Conservation (phyloP, 164 flowering plant genomes). For the Sedum album region DNA sequence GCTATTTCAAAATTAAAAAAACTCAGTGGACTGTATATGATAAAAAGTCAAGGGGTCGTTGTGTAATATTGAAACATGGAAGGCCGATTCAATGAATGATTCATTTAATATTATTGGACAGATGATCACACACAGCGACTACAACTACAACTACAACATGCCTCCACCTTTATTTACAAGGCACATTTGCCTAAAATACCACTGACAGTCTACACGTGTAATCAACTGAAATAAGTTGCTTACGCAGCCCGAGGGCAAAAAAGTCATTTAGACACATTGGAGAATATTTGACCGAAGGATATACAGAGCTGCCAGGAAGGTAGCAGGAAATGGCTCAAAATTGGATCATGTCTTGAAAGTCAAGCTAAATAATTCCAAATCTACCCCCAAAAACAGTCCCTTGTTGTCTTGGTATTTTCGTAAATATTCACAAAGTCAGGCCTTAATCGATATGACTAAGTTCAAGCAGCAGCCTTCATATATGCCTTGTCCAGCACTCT, state of each 20-base stretch:
- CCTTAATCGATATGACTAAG: neutral
- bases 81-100: neutral
- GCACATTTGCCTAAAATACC: neutral
- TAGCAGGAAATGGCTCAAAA: neutral
- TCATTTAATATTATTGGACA: neutral
- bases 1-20: neutral
- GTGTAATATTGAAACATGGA: neutral
- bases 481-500: neutral
- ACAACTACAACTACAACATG: neutral
- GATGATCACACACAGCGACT: neutral
- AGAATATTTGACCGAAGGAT: slow-evolving; percentile 1
- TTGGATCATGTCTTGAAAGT: neutral
- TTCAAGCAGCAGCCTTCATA: neutral
- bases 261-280: neutral
- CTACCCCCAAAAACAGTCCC: neutral
- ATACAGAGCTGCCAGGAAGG: neutral
- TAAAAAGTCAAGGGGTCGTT: neutral
- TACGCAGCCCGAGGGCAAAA: neutral
- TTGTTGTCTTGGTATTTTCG: neutral
- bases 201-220: neutral
- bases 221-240: neutral
- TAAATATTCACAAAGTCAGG: neutral
- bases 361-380: neutral
- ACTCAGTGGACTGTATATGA: neutral
- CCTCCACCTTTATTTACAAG: neutral